A percentile compares a stretch with the other conserved stretches of the same genome.
These are phyloP conservation scores for Stagonosporopsis tanaceti DNA, from an alignment of 2,329 filamentous ascomycete genomes.

Conservation along the genomic window DNA sequence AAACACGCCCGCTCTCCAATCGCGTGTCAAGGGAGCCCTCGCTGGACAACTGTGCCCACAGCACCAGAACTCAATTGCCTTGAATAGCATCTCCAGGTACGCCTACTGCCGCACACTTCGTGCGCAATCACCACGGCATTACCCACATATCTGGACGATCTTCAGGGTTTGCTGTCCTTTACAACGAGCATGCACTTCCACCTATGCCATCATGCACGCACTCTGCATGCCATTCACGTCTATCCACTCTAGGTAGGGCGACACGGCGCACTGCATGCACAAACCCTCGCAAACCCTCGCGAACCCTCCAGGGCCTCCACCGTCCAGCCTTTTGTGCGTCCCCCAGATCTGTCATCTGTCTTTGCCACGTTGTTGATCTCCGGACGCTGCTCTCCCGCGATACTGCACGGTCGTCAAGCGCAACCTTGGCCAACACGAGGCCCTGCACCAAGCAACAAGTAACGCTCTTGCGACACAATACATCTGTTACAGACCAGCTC, in stretches of 20 bases:
- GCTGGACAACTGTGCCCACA: not conserved
- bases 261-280: constrained; percentile 5
- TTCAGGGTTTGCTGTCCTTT: not conserved
- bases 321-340: constrained; percentile 2
- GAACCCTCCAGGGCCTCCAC: not conserved
- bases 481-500: not conserved
- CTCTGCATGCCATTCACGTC: constrained; percentile 9
- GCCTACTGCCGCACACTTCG: not conserved
- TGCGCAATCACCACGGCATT: not conserved
- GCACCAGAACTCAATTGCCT: constrained; percentile 4
- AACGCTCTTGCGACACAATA: constrained; percentile 8
- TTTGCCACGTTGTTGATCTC: constrained; percentile 22
- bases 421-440: constrained; percentile 12
- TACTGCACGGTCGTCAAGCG: constrained; percentile 7
- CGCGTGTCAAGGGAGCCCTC: constrained; percentile 5
- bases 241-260: constrained; percentile 5
- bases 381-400: constrained; percentile 1
- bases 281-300: not conserved
- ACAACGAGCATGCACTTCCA: constrained; percentile 4
- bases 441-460: constrained; percentile 1
- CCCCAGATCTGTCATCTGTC: constrained; percentile 21
- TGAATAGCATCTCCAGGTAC: not conserved
- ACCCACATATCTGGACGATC: constrained; percentile 3
- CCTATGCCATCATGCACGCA: constrained; percentile 2
- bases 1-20: constrained; percentile 13